Evolutionary conservation across 192 early-diverging fungal genomes (phyloP), one percentile per base, ranked within the genome.

Genomic region (Mortierella antarctica): DNA sequence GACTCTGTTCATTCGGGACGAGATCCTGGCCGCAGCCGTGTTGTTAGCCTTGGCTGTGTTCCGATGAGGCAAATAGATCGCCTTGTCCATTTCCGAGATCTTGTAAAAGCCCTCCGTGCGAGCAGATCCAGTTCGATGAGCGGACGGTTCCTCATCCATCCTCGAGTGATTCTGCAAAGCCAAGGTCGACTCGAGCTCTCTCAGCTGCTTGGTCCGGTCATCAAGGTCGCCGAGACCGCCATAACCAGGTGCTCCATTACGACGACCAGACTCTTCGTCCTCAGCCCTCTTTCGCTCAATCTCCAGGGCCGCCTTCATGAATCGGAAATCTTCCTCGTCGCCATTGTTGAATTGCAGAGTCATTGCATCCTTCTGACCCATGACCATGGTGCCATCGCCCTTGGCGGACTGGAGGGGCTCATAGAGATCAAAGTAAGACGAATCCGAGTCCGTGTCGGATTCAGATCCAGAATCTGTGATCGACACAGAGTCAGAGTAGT

Each of bases 31-130:
- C 31, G 83, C 58, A 7, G 74, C 77, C 14, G 68, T 71, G 45
- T 70, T 72, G 45, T 70, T 72, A 51, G 69, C 48, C 66, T 72
- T n/a, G 42, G 62, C 49, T 21, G 70, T 82, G 47, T 79, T 84
- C 6, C 76, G 82, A 62, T 90, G 86, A 8, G 87, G 86, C 48
- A 94, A 64, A 54, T 95, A 92, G 8, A 85, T 82, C 8, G 87
- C 80, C 69, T 98, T 96, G 67, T 86, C 84, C 18, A 85, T 76
- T 4, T 88, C 85, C 0, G 93, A 84, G 41, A 96, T 91, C 56
- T 77, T 64, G 71, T 92, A 92, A 73, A 90, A 93, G 1, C 93
- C 93, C 71, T 96, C 91, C 2, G 95, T 96, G 59, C 96, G 89
- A 7, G 96, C 96, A 53, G 89, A 88, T 21, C 95, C 96, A 14